Evolutionary conservation across 768 basidiomycete species (phyloP).

Genomic region (Hygrophoropsis aurantiaca): DNA sequence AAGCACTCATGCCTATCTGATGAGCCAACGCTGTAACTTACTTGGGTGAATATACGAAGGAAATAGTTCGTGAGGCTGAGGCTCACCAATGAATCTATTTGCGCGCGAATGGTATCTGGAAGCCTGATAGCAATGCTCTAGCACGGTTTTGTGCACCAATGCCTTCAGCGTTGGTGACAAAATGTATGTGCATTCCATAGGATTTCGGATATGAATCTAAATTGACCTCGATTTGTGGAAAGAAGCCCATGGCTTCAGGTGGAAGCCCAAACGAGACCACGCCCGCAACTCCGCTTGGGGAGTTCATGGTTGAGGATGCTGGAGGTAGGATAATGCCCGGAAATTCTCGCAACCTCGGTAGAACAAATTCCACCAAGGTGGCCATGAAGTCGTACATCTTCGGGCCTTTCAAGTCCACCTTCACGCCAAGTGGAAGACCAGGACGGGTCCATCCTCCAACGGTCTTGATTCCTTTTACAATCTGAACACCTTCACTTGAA

Average conservation of each 20-base stretch:
- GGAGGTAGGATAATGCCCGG: slow-evolving; percentile 80
- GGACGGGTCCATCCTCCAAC: slow-evolving; percentile 83
- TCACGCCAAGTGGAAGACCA: slow-evolving; percentile 80
- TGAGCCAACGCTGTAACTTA: not conserved
- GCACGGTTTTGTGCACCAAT: slow-evolving; percentile 90
- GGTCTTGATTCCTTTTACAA: slow-evolving; percentile 67
- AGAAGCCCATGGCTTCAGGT: slow-evolving; percentile 81
- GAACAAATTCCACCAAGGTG: slow-evolving; percentile 87
- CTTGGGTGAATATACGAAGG: not conserved
- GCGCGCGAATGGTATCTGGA: slow-evolving; percentile 85
- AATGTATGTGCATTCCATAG: slow-evolving; percentile 93
- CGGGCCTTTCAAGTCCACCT: slow-evolving; percentile 87
- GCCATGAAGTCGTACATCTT: slow-evolving; percentile 95
- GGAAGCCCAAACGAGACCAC: slow-evolving; percentile 89
- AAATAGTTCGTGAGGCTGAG: not conserved
- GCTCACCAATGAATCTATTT: slow-evolving; percentile 20
- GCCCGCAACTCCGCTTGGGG: slow-evolving; percentile 77
- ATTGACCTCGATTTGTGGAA: slow-evolving; percentile 96
- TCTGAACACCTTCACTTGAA: slow-evolving; percentile 72
- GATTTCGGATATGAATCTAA: slow-evolving; percentile 82
- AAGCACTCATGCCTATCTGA: not conserved
- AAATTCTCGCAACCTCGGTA: slow-evolving; percentile 93
- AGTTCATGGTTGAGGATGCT: slow-evolving; percentile 64
- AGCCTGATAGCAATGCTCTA: slow-evolving; percentile 83
- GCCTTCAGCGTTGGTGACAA: slow-evolving; percentile 85